A percentile compares a stretch with the other conserved stretches of the same genome.
Conservation (phyloP, 768 basidiomycete species). For the Royoungia palumana region DNA sequence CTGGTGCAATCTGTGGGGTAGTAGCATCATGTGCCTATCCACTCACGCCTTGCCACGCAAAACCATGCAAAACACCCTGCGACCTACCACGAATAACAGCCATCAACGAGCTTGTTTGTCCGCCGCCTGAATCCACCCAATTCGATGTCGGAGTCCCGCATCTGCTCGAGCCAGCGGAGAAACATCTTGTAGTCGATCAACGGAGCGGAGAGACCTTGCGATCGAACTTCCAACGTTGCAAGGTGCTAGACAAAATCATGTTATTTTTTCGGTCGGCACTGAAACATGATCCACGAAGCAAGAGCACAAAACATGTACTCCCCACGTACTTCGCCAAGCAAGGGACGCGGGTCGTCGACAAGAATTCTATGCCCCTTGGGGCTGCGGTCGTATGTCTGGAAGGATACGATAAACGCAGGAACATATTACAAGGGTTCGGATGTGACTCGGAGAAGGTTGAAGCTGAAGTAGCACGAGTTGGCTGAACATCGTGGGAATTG, state of each 20-base stretch:
- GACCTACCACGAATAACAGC: slow-evolving; percentile 99
- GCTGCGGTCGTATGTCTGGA: slow-evolving; percentile 87
- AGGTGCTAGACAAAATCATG: too few relatives aligned
- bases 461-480: too few relatives aligned
- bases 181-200: slow-evolving; percentile 58
- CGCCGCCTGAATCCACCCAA: slow-evolving; percentile 91
- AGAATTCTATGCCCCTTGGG: slow-evolving; percentile 20
- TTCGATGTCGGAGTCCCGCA: slow-evolving; percentile 83
- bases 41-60: slow-evolving; percentile 53
- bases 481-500: too few relatives aligned
- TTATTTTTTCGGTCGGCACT: too few relatives aligned
- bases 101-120: slow-evolving; percentile 98
- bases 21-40: slow-evolving; percentile 7
- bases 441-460: too few relatives aligned
- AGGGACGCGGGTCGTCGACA: slow-evolving; percentile 53
- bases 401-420: slow-evolving; percentile 77
- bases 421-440: slow-evolving; percentile 72
- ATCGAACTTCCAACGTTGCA: slow-evolving; percentile 4
- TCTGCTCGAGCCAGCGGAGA: slow-evolving; percentile 75
- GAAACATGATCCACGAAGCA: slow-evolving; percentile 78
- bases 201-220: too few relatives aligned
- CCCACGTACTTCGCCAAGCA: slow-evolving; percentile 94
- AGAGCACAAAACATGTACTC: slow-evolving; percentile 97
- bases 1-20: too few relatives aligned
- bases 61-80: slow-evolving; percentile 89